These are phyloP conservation scores for Eimeria acervulina DNA, from an alignment of 169 alveolate species.

Conservation along the genomic window DNA sequence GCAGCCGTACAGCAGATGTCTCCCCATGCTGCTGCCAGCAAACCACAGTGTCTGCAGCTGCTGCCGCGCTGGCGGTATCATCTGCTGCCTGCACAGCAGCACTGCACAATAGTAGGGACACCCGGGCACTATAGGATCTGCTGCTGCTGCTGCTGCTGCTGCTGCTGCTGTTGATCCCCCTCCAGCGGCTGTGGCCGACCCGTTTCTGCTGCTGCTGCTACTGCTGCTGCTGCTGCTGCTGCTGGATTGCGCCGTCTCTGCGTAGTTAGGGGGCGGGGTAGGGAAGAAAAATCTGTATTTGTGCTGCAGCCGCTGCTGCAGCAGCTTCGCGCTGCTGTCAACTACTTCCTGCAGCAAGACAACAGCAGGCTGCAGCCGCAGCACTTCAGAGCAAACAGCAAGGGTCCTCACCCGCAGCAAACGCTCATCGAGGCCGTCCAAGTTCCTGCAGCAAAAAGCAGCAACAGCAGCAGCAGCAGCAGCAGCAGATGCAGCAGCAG, in stretches of 20 bases:
- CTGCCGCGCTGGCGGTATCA: slow-evolving; percentile 50
- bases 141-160: slow-evolving; percentile 20
- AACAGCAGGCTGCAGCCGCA: slow-evolving; percentile 70
- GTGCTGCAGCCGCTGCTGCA: slow-evolving; percentile 57
- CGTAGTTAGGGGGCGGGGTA: not conserved
- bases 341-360: slow-evolving; percentile 76
- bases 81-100: slow-evolving; percentile 76
- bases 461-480: no score
- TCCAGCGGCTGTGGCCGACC: not conserved
- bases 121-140: slow-evolving; percentile 12
- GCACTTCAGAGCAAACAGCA: slow-evolving; percentile 5
- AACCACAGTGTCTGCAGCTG: slow-evolving; percentile 69
- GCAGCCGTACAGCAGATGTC: slow-evolving; percentile 76
- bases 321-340: slow-evolving; percentile 27
- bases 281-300: slow-evolving; percentile 56
- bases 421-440: slow-evolving; percentile 68
- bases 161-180: slow-evolving; percentile 16
- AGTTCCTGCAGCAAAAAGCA: slow-evolving; percentile 48
- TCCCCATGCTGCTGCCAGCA: slow-evolving; percentile 78
- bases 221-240: slow-evolving; percentile 22
- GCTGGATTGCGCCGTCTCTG: not conserved
- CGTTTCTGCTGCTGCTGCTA: slow-evolving; percentile 10
- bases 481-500: not conserved
- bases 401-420: slow-evolving; percentile 72
- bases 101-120: slow-evolving; percentile 71